These are phyloP conservation scores for Talaromyces stipitatus DNA, from an alignment of 495 filamentous ascomycete species.

Conservation along the genomic window DNA sequence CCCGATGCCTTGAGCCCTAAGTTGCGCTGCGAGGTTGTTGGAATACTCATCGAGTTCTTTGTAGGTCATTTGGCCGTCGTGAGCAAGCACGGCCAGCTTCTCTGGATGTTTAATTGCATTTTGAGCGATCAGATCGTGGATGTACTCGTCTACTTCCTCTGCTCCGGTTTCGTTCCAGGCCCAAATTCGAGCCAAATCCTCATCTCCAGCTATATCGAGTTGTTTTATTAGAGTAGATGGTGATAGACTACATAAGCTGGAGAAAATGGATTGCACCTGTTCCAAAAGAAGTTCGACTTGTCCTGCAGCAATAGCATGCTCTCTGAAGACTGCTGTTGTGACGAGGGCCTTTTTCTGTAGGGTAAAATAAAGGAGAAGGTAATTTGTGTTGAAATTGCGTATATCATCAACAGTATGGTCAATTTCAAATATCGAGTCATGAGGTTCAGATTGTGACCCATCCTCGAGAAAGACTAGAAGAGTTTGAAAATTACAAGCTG, in stretches of 20 bases:
- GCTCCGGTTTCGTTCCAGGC: constrained; percentile 11
- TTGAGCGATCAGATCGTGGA: constrained; percentile 18
- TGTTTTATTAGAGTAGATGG: background rate
- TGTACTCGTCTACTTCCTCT: constrained; percentile 15
- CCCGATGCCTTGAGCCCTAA: constrained; percentile 24
- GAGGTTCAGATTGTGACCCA: background rate
- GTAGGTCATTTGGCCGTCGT: constrained; percentile 16
- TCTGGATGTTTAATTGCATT: background rate
- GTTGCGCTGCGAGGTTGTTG: constrained; percentile 10
- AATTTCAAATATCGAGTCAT: background rate
- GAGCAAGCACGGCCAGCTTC: constrained; percentile 10
- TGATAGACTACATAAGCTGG: constrained; percentile 5
- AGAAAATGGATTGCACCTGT: constrained; percentile 1
- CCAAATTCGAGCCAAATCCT: constrained; percentile 12
- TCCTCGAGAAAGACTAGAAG: constrained; percentile 26
- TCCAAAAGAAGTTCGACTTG: background rate
- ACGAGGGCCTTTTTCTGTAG: background rate
- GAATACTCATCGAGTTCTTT: constrained; percentile 10
- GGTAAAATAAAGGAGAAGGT: constrained; percentile 13
- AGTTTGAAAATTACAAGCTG: constrained; percentile 49
- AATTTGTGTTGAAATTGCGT: background rate
- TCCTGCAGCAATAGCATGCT: background rate
- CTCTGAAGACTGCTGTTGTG: background rate
- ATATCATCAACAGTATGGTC: constrained; percentile 1
- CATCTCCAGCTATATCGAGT: constrained; percentile 10